Evolutionary conservation across 2,329 filamentous ascomycete genomes (phyloP).

Genomic region (Colletotrichum camelliae): DNA sequence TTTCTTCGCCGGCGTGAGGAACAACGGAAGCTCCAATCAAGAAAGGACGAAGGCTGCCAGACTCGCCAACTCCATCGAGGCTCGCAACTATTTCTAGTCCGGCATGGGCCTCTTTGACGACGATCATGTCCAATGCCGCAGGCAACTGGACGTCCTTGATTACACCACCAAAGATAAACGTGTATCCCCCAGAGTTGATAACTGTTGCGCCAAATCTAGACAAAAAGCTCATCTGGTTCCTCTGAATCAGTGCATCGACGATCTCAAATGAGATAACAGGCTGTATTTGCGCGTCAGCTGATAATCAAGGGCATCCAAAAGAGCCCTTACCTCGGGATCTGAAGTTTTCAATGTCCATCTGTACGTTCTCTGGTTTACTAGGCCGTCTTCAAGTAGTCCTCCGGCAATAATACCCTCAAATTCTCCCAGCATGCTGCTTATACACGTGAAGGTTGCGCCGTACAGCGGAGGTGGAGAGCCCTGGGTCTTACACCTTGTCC

Average conservation of each 20-base stretch:
- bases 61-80: constrained; percentile 42
- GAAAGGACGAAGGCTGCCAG: constrained; percentile 57
- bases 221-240: constrained; percentile 16
- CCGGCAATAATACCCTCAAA: constrained; percentile 71
- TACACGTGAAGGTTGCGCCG: constrained; percentile 45
- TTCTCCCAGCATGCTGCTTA: constrained; percentile 27
- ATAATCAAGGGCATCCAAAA: not conserved
- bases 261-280: not conserved
- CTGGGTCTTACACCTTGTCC: constrained; percentile 46
- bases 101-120: constrained; percentile 29
- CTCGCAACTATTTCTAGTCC: constrained; percentile 33
- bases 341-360: constrained; percentile 62
- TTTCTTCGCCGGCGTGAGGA: constrained; percentile 46
- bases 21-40: constrained; percentile 72
- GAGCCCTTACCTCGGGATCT: constrained; percentile 37
- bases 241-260: not conserved
- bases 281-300: not conserved
- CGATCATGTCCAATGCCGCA: constrained; percentile 56
- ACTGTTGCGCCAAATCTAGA: constrained; percentile 50
- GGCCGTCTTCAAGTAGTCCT: constrained; percentile 71
- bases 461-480: constrained; percentile 44
- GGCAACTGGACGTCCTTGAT: constrained; percentile 44
- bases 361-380: constrained; percentile 67
- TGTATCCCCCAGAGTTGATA: constrained; percentile 30
- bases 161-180: constrained; percentile 50